These are phyloP conservation scores for Rhynchospora tenuis DNA, from an alignment of 176 grass and related monocot genomes.

Conservation along the genomic window DNA sequence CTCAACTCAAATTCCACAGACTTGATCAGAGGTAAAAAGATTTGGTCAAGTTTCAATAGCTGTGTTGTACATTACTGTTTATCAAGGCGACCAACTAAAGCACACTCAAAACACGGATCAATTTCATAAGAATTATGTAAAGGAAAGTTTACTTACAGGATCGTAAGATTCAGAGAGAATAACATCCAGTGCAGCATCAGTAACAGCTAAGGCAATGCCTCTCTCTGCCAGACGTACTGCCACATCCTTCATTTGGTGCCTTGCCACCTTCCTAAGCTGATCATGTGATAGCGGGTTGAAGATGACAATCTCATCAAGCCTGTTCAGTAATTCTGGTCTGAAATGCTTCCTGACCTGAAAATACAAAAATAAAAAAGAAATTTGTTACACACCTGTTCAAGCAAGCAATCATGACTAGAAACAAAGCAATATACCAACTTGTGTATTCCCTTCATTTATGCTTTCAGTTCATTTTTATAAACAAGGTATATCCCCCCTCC, in stretches of 20 bases:
- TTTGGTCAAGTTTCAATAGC: background rate
- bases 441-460: background rate
- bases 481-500: background rate
- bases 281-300: slow-evolving; percentile 86
- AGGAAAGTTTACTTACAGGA: slow-evolving; percentile 36
- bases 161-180: slow-evolving; percentile 80
- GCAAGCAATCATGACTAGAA: background rate
- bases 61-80: background rate
- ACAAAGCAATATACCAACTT: background rate
- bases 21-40: background rate
- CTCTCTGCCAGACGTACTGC: slow-evolving; percentile 78
- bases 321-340: slow-evolving; percentile 82
- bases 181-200: slow-evolving; percentile 77
- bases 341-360: slow-evolving; percentile 88
- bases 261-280: slow-evolving; percentile 80
- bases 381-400: background rate
- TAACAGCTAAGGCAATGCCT: slow-evolving; percentile 72
- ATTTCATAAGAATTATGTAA: background rate
- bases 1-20: background rate
- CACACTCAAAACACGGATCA: background rate
- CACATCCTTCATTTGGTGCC: slow-evolving; percentile 94
- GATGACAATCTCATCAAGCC: slow-evolving; percentile 83
- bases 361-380: background rate
- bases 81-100: background rate
- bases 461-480: background rate